Conservation (phyloP, 139 green algal species). For the Chlorella ohadii region DNA sequence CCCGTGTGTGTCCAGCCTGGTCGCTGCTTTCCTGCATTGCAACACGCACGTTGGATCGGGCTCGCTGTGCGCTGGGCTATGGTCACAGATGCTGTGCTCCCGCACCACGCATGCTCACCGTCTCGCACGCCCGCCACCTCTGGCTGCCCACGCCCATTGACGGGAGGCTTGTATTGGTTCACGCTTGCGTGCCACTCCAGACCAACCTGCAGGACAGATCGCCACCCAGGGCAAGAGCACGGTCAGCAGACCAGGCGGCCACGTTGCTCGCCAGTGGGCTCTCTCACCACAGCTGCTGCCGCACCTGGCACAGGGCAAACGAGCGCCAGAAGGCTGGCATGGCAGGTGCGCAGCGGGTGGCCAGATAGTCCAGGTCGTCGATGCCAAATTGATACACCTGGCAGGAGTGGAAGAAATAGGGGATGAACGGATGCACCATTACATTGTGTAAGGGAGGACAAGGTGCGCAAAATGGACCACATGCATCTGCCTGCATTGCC, state of each 20-base stretch:
- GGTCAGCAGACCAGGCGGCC: neutral
- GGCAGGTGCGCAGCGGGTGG: neutral
- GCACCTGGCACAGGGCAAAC: constrained; percentile 2
- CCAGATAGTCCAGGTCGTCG: constrained; percentile 13
- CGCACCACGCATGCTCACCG: too few relatives aligned
- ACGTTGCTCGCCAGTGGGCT: too few relatives aligned
- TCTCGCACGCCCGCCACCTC: neutral
- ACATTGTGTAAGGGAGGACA: too few relatives aligned
- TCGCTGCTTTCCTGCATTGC: too few relatives aligned
- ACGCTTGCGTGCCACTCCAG: constrained; percentile 6
- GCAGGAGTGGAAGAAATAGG: too few relatives aligned
- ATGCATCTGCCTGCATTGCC: too few relatives aligned
- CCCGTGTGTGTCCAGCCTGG: too few relatives aligned
- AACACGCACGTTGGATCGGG: too few relatives aligned
- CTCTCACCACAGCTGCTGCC: neutral
- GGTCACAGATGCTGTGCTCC: too few relatives aligned
- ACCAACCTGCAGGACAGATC: neutral
- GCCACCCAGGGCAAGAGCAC: neutral
- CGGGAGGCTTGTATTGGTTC: neutral
- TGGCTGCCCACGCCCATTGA: neutral
- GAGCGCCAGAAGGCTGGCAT: constrained; percentile 27
- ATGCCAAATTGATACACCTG: neutral
- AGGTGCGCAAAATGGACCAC: too few relatives aligned
- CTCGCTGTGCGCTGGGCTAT: too few relatives aligned
- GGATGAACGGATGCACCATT: too few relatives aligned